A percentile compares a stretch with the other conserved stretches of the same genome.
Evolutionary conservation across 768 basidiomycete genomes (phyloP).

Genomic region (Mrakia blollopis): DNA sequence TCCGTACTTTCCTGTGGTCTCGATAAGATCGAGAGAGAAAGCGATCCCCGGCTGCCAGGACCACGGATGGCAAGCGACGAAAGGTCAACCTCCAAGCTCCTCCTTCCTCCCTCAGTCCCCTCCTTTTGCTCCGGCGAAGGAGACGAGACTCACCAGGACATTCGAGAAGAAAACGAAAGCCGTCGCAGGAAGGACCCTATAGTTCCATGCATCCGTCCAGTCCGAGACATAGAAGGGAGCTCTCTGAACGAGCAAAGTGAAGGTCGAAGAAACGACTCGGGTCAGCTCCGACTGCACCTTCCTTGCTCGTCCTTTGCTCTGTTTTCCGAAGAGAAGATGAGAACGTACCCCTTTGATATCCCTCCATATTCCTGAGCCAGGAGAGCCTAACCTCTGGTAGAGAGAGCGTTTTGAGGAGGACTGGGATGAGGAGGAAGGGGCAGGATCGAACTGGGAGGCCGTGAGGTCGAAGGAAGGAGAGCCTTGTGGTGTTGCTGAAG

Average conservation of each 20-base stretch:
- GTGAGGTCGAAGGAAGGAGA: background rate
- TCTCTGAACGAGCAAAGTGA: background rate
- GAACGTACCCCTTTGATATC: constrained; percentile 21
- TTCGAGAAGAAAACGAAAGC: constrained; percentile 81
- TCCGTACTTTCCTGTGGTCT: constrained; percentile 83
- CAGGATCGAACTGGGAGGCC: background rate
- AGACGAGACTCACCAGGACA: constrained; percentile 47
- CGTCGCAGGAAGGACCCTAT: constrained; percentile 80
- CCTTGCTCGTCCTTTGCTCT: background rate
- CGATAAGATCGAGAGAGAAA: constrained; percentile 85
- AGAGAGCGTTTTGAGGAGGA: constrained; percentile 1
- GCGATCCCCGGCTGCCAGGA: constrained; percentile 66
- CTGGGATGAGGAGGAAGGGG: background rate
- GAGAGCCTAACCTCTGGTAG: background rate
- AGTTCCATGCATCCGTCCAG: constrained; percentile 90
- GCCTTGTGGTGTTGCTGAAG: background rate
- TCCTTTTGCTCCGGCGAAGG: background rate
- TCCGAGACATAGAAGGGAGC: constrained; percentile 74
- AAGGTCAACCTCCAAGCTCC: background rate
- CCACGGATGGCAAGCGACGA: background rate
- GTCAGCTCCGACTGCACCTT: background rate
- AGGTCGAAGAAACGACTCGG: background rate
- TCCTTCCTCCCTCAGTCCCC: background rate
- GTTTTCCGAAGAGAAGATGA: too few species aligned
- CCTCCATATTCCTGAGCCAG: constrained; percentile 10